A percentile compares a stretch with the other conserved stretches of the same genome.
phyloP scores from a whole-genome alignment of 2,329 filamentous ascomycete genomes.

The Apiospora kogelbergensis region DNA sequence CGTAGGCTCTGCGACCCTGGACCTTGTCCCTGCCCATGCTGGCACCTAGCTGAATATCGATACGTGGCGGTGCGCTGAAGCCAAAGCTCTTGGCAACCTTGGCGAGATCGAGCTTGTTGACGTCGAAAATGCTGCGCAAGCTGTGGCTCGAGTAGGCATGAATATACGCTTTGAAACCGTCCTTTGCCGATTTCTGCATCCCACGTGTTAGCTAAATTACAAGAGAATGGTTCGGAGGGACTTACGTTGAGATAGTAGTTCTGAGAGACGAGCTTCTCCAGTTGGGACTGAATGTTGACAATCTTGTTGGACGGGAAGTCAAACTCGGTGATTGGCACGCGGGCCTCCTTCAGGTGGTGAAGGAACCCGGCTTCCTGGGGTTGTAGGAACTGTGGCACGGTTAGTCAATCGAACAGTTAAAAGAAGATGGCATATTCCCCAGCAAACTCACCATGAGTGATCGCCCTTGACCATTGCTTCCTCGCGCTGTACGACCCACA shows the following conservation, averaged over 20 bases:
- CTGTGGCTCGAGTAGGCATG: slow-evolving; percentile 92
- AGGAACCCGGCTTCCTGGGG: slow-evolving; percentile 92
- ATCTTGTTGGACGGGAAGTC: slow-evolving; percentile 94
- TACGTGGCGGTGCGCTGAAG: slow-evolving; percentile 72
- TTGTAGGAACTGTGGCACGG: slow-evolving; percentile 66
- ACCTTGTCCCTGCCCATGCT: slow-evolving; percentile 72
- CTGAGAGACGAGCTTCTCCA: slow-evolving; percentile 90
- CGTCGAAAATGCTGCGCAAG: slow-evolving; percentile 79
- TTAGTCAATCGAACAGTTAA: not conserved
- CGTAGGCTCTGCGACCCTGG: slow-evolving; percentile 66
- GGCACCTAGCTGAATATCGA: slow-evolving; percentile 76
- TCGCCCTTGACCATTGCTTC: slow-evolving; percentile 78
- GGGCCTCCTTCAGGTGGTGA: slow-evolving; percentile 83
- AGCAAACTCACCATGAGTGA: slow-evolving; percentile 62
- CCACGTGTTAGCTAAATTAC: not conserved
- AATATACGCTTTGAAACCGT: slow-evolving; percentile 84
- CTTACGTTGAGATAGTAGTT: slow-evolving; percentile 97
- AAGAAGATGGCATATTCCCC: too few relatives aligned
- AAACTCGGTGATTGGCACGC: slow-evolving; percentile 93
- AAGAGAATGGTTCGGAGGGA: not conserved
- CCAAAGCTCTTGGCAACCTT: slow-evolving; percentile 86
- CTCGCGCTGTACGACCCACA: slow-evolving; percentile 90
- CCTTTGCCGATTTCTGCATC: slow-evolving; percentile 50
- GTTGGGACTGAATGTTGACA: slow-evolving; percentile 82
- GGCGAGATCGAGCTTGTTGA: slow-evolving; percentile 77